Percentiles rank a stretch among this genome's conserved stretches.
These are phyloP conservation scores for Aureobasidium sp. DNA, from an alignment of 2,329 filamentous ascomycete genomes.

Conservation along the genomic window DNA sequence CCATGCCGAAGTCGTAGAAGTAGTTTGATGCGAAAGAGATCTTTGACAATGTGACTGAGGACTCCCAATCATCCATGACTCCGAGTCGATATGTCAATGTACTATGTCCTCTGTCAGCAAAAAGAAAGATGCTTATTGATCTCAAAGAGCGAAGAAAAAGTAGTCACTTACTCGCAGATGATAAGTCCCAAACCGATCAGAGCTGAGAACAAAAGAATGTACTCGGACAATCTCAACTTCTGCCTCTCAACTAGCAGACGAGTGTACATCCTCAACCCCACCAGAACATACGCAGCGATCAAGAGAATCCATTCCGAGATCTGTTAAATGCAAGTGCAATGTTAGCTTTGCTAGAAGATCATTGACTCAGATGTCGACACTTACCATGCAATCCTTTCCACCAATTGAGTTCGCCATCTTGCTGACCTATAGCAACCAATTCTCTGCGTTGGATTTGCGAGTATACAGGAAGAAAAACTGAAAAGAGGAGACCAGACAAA, in stretches of 20 bases:
- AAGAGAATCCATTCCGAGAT: constrained; percentile 24
- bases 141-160: background rate
- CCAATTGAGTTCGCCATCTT: constrained; percentile 15
- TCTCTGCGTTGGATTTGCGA: no score
- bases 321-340: background rate
- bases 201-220: constrained; percentile 26
- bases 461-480: background rate
- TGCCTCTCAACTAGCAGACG: constrained; percentile 28
- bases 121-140: no score
- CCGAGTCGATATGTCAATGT: constrained; percentile 30
- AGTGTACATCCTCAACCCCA: constrained; percentile 29
- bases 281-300: constrained; percentile 24
- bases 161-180: constrained; percentile 26
- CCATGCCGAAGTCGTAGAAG: constrained; percentile 34
- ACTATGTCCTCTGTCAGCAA: background rate
- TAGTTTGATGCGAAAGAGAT: constrained; percentile 34
- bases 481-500: background rate
- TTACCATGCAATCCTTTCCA: constrained; percentile 17
- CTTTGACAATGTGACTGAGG: constrained; percentile 30
- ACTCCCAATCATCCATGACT: constrained; percentile 27
- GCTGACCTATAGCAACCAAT: no score
- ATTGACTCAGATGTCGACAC: background rate
- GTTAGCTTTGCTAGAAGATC: no score
- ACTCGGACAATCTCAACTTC: constrained; percentile 28
- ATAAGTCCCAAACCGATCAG: constrained; percentile 29